Evolutionary conservation across 495 filamentous ascomycete genomes (phyloP).

Genomic region (Hyphodiscus hymeniophilus): DNA sequence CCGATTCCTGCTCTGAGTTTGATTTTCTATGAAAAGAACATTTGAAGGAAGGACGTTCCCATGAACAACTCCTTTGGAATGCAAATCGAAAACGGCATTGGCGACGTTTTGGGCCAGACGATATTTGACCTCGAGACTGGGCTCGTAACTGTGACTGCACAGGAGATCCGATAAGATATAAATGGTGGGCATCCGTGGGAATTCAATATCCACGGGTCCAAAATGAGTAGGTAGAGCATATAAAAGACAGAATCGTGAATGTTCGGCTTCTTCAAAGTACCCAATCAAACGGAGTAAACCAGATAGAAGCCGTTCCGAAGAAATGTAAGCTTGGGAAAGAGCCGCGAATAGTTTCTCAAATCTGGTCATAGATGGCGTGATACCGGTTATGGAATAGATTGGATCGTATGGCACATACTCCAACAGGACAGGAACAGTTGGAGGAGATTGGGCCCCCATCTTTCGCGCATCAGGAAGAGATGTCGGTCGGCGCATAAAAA

Average conservation of each 20-base stretch:
- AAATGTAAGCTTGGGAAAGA: constrained; percentile 37
- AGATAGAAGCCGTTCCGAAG: constrained; percentile 43
- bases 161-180: constrained; percentile 41
- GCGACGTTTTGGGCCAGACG: constrained; percentile 72
- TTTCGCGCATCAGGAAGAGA: constrained; percentile 34
- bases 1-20: constrained; percentile 30
- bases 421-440: constrained; percentile 48
- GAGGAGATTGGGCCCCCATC: constrained; percentile 23
- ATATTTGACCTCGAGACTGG: constrained; percentile 68
- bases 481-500: constrained; percentile 43
- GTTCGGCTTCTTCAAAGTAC: constrained; percentile 74
- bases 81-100: constrained; percentile 66
- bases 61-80: constrained; percentile 69
- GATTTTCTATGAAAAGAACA: constrained; percentile 65
- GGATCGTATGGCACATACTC: constrained; percentile 60
- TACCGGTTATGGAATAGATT: constrained; percentile 53
- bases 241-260: constrained; percentile 72
- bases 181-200: constrained; percentile 33
- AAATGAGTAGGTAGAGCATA: constrained; percentile 70
- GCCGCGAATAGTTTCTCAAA: constrained; percentile 55
- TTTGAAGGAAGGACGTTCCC: constrained; percentile 74
- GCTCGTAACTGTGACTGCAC: constrained; percentile 45
- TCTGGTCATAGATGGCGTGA: constrained; percentile 52
- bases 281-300: constrained; percentile 68
- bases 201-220: constrained; percentile 48